Evolutionary conservation across 371 early-diverging fungal species (phyloP).

Genomic region (Mortierella sp.): DNA sequence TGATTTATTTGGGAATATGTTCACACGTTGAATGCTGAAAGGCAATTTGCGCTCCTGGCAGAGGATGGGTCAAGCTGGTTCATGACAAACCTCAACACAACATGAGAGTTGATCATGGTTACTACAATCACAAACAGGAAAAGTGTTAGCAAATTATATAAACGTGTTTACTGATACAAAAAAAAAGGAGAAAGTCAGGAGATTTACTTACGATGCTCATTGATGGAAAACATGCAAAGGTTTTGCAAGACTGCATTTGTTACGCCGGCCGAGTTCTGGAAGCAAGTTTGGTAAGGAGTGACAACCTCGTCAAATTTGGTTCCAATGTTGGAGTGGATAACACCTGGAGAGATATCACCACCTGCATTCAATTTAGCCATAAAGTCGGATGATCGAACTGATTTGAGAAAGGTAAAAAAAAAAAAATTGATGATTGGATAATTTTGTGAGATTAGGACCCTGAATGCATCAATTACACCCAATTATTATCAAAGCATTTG

Average conservation of each 20-base stretch:
- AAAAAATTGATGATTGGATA: background rate
- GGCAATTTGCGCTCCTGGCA: conserved; percentile 39
- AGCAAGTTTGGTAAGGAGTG: conserved; percentile 35
- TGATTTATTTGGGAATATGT: background rate
- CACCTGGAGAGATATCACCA: conserved; percentile 34
- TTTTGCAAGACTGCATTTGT: conserved; percentile 41
- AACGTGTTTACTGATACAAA: background rate
- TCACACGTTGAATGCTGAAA: conserved; percentile 8
- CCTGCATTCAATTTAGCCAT: conserved; percentile 42
- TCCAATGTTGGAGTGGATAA: conserved; percentile 44
- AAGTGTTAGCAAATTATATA: background rate
- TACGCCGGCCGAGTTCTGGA: conserved; percentile 13
- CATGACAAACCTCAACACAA: conserved; percentile 34
- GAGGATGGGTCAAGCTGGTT: conserved; percentile 44
- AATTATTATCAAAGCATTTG: too few relatives aligned
- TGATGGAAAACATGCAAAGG: conserved; percentile 34
- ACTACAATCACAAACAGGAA: conserved; percentile 7
- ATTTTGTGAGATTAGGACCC: too few relatives aligned
- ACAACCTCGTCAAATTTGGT: conserved; percentile 47
- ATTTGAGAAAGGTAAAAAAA: background rate
- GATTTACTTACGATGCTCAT: conserved; percentile 34
- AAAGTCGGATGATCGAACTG: conserved; percentile 30
- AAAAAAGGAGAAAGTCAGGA: background rate
- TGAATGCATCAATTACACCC: too few relatives aligned
- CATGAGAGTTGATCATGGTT: conserved; percentile 42